phyloP scores from a whole-genome alignment of 2,329 filamentous ascomycete genomes.

The Cladorrhinum sp. region DNA sequence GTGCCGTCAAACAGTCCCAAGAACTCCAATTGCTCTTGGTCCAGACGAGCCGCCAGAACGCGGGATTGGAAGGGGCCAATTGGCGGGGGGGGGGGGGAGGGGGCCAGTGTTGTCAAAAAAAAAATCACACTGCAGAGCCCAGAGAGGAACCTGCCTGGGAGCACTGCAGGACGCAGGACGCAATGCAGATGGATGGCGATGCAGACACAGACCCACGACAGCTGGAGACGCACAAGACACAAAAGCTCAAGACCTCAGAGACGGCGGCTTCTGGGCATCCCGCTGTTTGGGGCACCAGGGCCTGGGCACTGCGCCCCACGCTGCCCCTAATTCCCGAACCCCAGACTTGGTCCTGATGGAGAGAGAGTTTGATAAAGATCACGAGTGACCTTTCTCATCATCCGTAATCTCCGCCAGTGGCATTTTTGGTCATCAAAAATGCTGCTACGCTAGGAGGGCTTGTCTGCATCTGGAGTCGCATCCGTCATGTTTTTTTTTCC shows the following conservation, averaged over 20 bases:
- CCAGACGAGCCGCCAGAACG: not conserved
- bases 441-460: not conserved
- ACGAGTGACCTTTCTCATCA: not conserved
- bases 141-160: not conserved
- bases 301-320: constrained; percentile 8
- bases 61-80: no score
- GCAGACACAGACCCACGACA: not conserved
- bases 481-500: not conserved
- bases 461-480: not conserved
- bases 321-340: constrained; percentile 18
- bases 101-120: not conserved
- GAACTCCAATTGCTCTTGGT: not conserved
- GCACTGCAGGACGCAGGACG: not conserved
- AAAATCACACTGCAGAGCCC: not conserved
- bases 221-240: not conserved
- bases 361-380: not conserved
- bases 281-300: not conserved
- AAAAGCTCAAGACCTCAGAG: not conserved
- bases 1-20: constrained; percentile 11
- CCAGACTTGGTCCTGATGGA: constrained; percentile 9
- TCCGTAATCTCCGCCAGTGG: not conserved
- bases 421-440: not conserved
- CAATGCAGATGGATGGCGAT: not conserved
- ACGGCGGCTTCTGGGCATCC: not conserved
- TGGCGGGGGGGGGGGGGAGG: no score